Conservation (phyloP, 345 rosid genomes). For the Ailanthus altissimus region DNA sequence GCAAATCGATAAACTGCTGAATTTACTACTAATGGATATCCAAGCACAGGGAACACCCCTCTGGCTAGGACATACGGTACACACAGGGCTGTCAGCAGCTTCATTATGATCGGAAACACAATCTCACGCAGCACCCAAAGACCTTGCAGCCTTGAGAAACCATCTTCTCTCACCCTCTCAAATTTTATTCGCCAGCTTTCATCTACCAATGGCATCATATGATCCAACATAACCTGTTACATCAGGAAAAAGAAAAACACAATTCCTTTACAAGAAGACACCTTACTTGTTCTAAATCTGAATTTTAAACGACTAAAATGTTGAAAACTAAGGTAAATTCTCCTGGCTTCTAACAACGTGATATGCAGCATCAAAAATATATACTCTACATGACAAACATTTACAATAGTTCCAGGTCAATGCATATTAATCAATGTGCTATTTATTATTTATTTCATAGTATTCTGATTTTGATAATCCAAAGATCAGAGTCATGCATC, state of each 20-base stretch:
- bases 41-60: slow-evolving; percentile 91
- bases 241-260: not conserved
- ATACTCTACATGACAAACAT: no score
- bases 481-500: not conserved
- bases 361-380: no score
- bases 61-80: slow-evolving; percentile 88
- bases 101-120: slow-evolving; percentile 88
- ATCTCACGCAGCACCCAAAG: slow-evolving; percentile 92
- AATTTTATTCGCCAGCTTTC: slow-evolving; percentile 93
- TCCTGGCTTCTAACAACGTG: not conserved
- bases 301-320: not conserved
- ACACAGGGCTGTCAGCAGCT: slow-evolving; percentile 91
- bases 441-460: not conserved
- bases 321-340: not conserved
- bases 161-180: slow-evolving; percentile 93
- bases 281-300: not conserved
- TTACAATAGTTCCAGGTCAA: not conserved
- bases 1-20: slow-evolving; percentile 97
- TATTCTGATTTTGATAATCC: not conserved
- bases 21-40: slow-evolving; percentile 88
- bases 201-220: slow-evolving; percentile 94
- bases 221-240: slow-evolving; percentile 41
- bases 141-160: slow-evolving; percentile 91
- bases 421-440: not conserved
- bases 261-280: not conserved